Evolutionary conservation across 2,329 filamentous ascomycete genomes (phyloP), one percentile per base, ranked within the genome.

Genomic region (Chaetomium sp.): DNA sequence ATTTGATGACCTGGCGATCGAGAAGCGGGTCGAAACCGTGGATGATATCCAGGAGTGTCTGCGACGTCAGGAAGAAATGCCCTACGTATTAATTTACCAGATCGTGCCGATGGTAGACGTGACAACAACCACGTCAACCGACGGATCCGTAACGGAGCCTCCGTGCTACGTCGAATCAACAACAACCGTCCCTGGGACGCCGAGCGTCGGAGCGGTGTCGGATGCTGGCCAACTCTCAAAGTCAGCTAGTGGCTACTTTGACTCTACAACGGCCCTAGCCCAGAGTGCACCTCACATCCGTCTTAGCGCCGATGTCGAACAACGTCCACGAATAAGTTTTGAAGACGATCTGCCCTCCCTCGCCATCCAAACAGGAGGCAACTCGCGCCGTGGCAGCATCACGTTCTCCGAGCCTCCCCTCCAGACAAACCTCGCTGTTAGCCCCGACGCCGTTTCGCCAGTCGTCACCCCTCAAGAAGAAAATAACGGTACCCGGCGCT

Each of bases 81-180:
- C 95, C 0, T 98, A 98, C 75, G 84, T 98, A 7, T 81, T 99
- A 0, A 98, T 98, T 76, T 99, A 97, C 73, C 94, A 97, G 75
- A 91, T 98, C 49, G 85, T 96, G 33, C 93, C 94, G 0, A 92
- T 96, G 72, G 86, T 92, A 33, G 90, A 93, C 63, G 84, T 90
- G 8, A 80, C 81, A 1, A 77, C 79, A 16, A 79, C 81, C 1
- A 77, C 79, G 13, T 82, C 83, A 5, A 79, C 80, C 0, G 81
- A 82, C 7, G 77, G 77, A 53, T 81, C 78, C 1, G 79, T 81
- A 35, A 76, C 76, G 2, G 81, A 82, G 38, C 87, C 86, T 3
- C 87, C 87, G 1, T 85, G 86, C 1, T 89, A 89, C 69, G 79
- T 82, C 56, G 82, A 85, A 60, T 81, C 81, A 9, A 80, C 80